Base-by-base conservation (phyloP, 345 rosid species). In the Draba incana region DNA sequence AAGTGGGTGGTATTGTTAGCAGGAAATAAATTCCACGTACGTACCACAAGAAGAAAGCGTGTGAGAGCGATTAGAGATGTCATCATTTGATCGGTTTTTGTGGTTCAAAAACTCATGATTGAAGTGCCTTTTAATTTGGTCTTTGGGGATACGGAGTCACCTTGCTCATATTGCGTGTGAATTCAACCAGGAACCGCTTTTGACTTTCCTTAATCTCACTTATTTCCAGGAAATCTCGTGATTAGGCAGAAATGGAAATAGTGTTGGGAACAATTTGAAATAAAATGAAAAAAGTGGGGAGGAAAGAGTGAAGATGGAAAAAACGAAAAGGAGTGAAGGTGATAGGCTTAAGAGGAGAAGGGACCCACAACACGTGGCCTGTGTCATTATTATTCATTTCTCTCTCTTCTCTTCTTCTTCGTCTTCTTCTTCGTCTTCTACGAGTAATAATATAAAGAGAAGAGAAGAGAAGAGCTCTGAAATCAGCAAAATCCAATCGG, bases 281-380 rank as follows among this genome's bases (percentile, higher is more conserved):
- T 0, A 42, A 31, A 57, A 48, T 1, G 61, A 57, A 49, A 65
- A 0, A 2, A 65, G 14, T 2, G 14, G 70, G 58, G 42, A 0
- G 46, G 4, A 24, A 15, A 35, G 63, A 35, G 8, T 5, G 50
- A 63, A 70, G 52, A 52, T 1, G 11, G 31, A 6, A 28, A 15
- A 27, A 57, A 14, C 0, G 66, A 66, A 51, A 66, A 57, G 67
- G 71, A 65, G 10, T 46, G 75, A 62, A 52, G 12, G 47, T 28
- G 70, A 72, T 28, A 64, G 64, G 76, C 15, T 46, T 2, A 60
- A 15, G 41, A 6, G 42, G 47, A 0, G 37, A 33, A 33, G 43
- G 71, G 77, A 1, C 77, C 77, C 77, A 53, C 67, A 66, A 73
- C 77, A 73, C 77, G 77, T 66, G 77, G 66, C 71, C 55, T 73